Base-by-base conservation (phyloP, 257 asterid species). In the Vinca minor region DNA sequence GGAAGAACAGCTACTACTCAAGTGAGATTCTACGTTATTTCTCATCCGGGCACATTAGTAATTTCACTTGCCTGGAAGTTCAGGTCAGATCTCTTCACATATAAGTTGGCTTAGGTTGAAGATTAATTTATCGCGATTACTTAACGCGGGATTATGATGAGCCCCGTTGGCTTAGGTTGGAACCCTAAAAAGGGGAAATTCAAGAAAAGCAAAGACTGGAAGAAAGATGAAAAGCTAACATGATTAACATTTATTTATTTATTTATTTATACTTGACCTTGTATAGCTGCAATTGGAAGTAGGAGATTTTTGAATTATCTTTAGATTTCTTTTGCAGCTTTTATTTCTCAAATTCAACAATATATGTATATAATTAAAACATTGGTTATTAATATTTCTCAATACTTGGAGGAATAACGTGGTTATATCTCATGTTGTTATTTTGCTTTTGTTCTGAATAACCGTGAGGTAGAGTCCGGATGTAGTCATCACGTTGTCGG, bases 1-100 rank as follows among this genome's bases (percentile, higher is more conserved):
- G 53, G 85, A 73, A 45, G 96, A 89, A 72, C 88, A 81, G 67
- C 73, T 64, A 48, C 63, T 83, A 69, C 71, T 87, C 78, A 82
- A 79, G 49, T 87, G 75, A 87, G 52, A 67, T 68, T 67, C 35
- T n/a, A 34, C 36, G 12, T 26, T 15, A 9, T 42, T 61, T 39
- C 52, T 50, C 39, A 1, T 26, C 23, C 12, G 47, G 35, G 29
- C 56, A 31, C 32, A 17, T 14, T 9, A 17, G 29, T 20, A 62
- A 48, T 60, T 18, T 25, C 39, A 59, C 42, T 25, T 59, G 42
- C 60, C 57, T 68, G 36, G n/a, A 58, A 47, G 38, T 52, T 59
- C 61, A 34, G 61, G 42, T 25, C 20, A 23, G 32, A 67, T 5
- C n/a, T n/a, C n/a, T 18, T 49, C 59, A 11, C 47, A 3, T 29